Conservation (phyloP, 805 yeast genomes). For the Spathaspora hagerdaliae region DNA sequence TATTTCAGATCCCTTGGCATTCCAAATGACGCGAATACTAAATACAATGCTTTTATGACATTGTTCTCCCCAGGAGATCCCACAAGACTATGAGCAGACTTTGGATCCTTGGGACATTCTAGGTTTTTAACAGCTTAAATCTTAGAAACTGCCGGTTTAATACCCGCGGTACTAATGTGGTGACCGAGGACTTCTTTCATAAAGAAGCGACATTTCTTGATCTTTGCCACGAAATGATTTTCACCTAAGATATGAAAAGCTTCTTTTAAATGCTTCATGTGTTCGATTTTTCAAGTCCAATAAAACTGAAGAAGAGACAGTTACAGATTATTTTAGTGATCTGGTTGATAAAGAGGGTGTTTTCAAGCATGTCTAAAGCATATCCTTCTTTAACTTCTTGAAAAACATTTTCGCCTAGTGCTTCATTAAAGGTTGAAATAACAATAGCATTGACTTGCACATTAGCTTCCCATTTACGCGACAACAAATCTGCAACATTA, state of each 20-base stretch:
- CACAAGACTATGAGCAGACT: neutral
- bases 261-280: neutral
- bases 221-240: neutral
- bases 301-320: no score
- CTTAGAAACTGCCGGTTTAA: neutral
- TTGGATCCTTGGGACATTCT: neutral
- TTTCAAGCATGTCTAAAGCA: no score
- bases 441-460: neutral
- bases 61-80: no score
- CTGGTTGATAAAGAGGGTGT: no score
- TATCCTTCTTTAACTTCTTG: no score
- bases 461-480: neutral
- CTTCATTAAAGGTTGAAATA: neutral
- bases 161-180: neutral
- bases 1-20: no score
- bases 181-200: neutral
- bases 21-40: no score
- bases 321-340: no score
- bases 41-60: no score
- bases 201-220: neutral
- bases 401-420: no score
- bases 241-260: neutral
- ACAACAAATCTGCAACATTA: conserved; percentile 1
- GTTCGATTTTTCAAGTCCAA: no score
- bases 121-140: neutral